phyloP scores from a whole-genome alignment of 495 filamentous ascomycete species.

The Cenococcum geophilum region DNA sequence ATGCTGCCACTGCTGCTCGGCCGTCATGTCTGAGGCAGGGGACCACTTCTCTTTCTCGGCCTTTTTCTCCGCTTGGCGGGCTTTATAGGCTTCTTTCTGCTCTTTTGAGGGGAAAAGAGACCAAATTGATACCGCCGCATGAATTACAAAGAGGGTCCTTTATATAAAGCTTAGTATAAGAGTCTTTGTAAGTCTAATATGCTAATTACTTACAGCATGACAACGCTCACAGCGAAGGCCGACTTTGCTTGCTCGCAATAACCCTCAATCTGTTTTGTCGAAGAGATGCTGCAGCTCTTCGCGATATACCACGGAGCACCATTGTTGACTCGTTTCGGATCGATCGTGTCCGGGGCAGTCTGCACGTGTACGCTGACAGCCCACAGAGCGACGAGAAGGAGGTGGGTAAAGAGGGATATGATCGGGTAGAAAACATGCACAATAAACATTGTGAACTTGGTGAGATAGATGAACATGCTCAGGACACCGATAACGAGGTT shows the following conservation, averaged over 20 bases:
- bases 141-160: constrained; percentile 34
- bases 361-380: constrained; percentile 63
- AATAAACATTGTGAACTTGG: constrained; percentile 60
- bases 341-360: constrained; percentile 71
- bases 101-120: constrained; percentile 35
- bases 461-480: constrained; percentile 60
- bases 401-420: constrained; percentile 54
- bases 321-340: constrained; percentile 60
- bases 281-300: constrained; percentile 64
- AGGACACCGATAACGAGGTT: constrained; percentile 79
- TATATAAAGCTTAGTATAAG: background rate
- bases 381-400: constrained; percentile 56
- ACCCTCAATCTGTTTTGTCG: constrained; percentile 46
- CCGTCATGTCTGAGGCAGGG: constrained; percentile 31
- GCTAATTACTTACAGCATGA: constrained; percentile 59
- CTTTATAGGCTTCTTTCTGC: constrained; percentile 24
- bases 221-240: constrained; percentile 61
- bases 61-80: constrained; percentile 24
- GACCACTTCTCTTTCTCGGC: constrained; percentile 32
- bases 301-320: constrained; percentile 79
- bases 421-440: constrained; percentile 69
- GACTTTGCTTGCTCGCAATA: constrained; percentile 74
- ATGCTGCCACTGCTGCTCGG: constrained; percentile 40
- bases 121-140: constrained; percentile 32
- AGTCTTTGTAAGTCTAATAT: background rate